Evolutionary conservation across 106 monocot species (phyloP).

Genomic region (Alisma plantagoaquatica): DNA sequence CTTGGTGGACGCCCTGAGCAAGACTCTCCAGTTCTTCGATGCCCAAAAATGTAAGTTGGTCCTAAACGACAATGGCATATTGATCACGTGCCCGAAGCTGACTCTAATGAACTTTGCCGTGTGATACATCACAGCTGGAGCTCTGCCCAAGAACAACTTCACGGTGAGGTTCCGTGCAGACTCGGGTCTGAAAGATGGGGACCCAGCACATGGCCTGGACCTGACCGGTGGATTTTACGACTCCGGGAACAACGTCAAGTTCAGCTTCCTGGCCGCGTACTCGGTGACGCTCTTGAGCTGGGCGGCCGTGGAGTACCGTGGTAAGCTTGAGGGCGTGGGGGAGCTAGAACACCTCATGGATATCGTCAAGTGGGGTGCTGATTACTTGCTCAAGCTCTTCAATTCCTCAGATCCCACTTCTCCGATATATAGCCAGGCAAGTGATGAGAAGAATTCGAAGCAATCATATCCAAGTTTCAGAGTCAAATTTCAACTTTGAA

Average conservation of each 20-base stretch:
- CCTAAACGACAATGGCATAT: no score
- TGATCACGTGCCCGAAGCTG: neutral
- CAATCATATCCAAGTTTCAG: neutral
- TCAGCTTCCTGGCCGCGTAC: constrained; percentile 30
- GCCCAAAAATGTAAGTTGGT: constrained; percentile 43
- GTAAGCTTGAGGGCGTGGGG: constrained; percentile 13
- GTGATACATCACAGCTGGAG: constrained; percentile 20
- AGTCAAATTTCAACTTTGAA: neutral
- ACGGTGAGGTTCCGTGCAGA: constrained; percentile 20
- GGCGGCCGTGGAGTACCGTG: constrained; percentile 30
- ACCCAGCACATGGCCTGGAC: neutral
- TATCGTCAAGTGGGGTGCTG: constrained; percentile 34
- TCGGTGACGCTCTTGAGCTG: constrained; percentile 28
- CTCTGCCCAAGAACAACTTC: constrained; percentile 20
- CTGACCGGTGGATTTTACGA: constrained; percentile 37
- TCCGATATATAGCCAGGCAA: constrained; percentile 25
- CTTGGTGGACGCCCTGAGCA: constrained; percentile 7
- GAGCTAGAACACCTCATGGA: constrained; percentile 31
- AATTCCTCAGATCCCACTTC: constrained; percentile 5
- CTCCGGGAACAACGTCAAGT: constrained; percentile 43
- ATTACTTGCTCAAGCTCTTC: constrained; percentile 26
- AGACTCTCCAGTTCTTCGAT: constrained; percentile 29
- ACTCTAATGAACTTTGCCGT: neutral
- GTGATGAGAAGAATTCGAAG: neutral
- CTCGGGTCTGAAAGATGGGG: constrained; percentile 23